phyloP scores from a whole-genome alignment of 2,329 filamentous ascomycete genomes.

The Aspergillus tamarii region DNA sequence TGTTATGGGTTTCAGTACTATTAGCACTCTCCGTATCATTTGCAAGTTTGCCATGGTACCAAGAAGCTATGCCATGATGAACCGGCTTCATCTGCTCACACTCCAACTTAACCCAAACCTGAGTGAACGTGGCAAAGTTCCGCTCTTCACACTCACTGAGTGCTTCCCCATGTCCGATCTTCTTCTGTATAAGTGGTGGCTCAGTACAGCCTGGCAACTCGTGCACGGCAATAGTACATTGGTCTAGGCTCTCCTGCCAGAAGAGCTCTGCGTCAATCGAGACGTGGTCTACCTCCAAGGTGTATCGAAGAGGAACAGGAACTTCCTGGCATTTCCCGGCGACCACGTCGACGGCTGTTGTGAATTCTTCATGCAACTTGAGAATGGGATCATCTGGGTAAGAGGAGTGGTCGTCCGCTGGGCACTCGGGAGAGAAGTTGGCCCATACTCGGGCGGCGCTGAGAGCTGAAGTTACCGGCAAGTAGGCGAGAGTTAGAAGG shows the following conservation, averaged over 20 bases:
- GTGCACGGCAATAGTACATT: constrained; percentile 38
- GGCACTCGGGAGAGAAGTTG: constrained; percentile 36
- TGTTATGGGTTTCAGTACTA: neutral
- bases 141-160: constrained; percentile 30
- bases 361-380: constrained; percentile 21
- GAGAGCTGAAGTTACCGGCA: constrained; percentile 23
- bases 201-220: constrained; percentile 38
- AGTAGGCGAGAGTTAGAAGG: constrained; percentile 24
- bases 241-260: constrained; percentile 19
- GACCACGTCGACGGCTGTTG: constrained; percentile 26
- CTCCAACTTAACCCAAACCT: constrained; percentile 36
- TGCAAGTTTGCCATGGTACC: neutral
- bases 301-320: constrained; percentile 28
- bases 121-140: constrained; percentile 28
- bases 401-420: constrained; percentile 8
- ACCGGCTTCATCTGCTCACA: constrained; percentile 23
- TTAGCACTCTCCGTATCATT: neutral
- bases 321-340: constrained; percentile 30
- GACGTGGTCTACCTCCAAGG: constrained; percentile 28
- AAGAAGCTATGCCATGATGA: neutral
- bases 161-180: constrained; percentile 16
- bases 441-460: constrained; percentile 34
- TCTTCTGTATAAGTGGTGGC: constrained; percentile 29
- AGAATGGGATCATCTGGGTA: neutral
- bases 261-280: constrained; percentile 32